Base-by-base conservation (phyloP, 176 grass and related monocot species). In the Oryza officinalis region DNA sequence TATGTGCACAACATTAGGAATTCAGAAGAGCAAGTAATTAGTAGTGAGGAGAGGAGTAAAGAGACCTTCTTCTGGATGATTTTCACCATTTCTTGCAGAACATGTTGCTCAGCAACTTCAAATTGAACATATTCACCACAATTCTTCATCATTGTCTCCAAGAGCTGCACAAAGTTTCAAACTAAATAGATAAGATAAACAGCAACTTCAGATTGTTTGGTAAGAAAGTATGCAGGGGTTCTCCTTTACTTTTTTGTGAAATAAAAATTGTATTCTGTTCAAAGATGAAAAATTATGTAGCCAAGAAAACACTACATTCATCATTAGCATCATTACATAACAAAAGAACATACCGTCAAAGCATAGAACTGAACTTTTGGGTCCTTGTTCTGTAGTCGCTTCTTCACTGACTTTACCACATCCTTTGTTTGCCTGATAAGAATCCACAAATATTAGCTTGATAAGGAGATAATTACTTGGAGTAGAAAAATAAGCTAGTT, bases 111-210 rank as follows among this genome's bases (percentile, higher is more conserved):
- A 65, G 86, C 81, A 80, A 98, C 87, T 90, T 98, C 88, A 87
- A 85, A 90, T 60, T 82, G 96, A 59, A 95, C 89, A 64, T 94
- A 87, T 64, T 94, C 91, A 60, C 93, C 85, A 20, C 91, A 94
- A 20, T 98, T 98, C 78, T 98, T 95, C 80, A 98, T 89, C 91
- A 98, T 88, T 74, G 96, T 95, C 80, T 98, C 93, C 86, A 98
- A 85, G 69, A 98, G 91, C 93, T 98, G 80, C 85, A 92, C 7
- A 57, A 79, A 10, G 50, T 81, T 54, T 45, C 1, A 38, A 90
- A 61, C 20, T 67, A 27, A 59, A 70, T 57, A 65, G 81, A 81
- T 71, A 72, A 15, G 59, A 81, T 18, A n/a, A 80, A 76, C 40
- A 68, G 14, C 30, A 79, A 15, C 13, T 46, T 47, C 35, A 38